Base-by-base conservation (phyloP, 2,329 filamentous ascomycete species). In the Fusarium fracticaudum region DNA sequence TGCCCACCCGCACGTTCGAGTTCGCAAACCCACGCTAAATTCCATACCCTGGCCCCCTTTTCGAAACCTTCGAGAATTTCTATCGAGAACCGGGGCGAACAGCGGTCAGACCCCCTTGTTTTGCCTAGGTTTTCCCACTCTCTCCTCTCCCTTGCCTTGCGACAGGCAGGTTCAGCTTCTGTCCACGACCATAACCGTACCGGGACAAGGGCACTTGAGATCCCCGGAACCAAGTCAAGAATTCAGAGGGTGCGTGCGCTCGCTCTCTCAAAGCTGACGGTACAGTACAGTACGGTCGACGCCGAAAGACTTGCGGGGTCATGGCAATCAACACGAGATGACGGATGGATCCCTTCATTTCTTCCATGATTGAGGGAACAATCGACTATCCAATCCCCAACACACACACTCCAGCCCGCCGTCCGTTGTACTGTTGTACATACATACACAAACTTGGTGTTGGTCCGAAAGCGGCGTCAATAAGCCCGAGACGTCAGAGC, bases 41-140 rank as follows among this genome's bases (percentile, higher is more conserved):
- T 63, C 57, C 57, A 67, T 54, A 75, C 74, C 77, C 72, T 75
- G 69, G 75, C 75, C 76, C 72, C 73, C 67, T 79, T 74, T 79
- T 79, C 77, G 77, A 79, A 79, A 78, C 76, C 77, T 79, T 79
- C 77, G 76, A 79, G 77, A 79, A 79, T 79, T 54, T 64, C 73
- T 60, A 75, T 71, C 60, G 67, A 77, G 70, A 78, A 72, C 67
- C 47, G 77, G 77, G 76, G 73, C 73, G 76, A 79, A 75, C 74
- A 71, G 77, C 77, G 77, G 77, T 79, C 77, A 78, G 70, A 66
- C 76, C 37, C 71, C 75, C 77, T 67, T 78, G 70, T 60, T 54
- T 51, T 64, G 61, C 48, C 61, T 64, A 63, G 54, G 44, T 43
- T 37, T 60, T 35, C 51, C 51, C 51, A 54, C 24, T 40, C 51